Evolutionary conservation across 768 basidiomycete species (phyloP).

Genomic region (Chlorophyllum brunneum): DNA sequence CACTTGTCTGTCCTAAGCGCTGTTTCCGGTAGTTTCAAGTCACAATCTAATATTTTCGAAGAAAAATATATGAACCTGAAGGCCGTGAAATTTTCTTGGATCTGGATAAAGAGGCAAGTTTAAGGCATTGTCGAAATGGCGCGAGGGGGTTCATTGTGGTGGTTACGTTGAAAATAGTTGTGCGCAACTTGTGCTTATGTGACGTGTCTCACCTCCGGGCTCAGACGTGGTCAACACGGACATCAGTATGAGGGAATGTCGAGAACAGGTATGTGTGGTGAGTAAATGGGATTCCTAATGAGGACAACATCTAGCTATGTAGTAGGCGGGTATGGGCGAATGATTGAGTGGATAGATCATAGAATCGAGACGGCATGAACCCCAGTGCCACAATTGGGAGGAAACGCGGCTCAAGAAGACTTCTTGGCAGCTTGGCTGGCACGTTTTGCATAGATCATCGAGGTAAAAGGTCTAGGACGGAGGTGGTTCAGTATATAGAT

Average conservation of each 20-base stretch:
- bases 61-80: neutral
- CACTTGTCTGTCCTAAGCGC: neutral
- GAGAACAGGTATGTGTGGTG: too few relatives aligned
- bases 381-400: neutral
- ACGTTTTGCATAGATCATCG: conserved; percentile 74
- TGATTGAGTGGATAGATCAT: neutral
- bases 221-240: too few relatives aligned
- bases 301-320: too few relatives aligned
- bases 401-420: conserved; percentile 5
- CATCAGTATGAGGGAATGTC: too few relatives aligned
- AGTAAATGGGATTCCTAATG: too few relatives aligned
- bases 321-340: too few relatives aligned
- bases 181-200: too few relatives aligned
- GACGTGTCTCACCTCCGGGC: too few relatives aligned
- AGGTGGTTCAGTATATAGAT: neutral
- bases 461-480: conserved; percentile 62
- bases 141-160: neutral
- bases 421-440: conserved; percentile 29
- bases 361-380: too few relatives aligned
- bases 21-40: neutral
- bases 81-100: neutral
- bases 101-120: neutral
- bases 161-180: too few relatives aligned
- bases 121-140: neutral
- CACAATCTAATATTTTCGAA: neutral